Percentiles rank a stretch among this genome's conserved stretches.
Conservation (phyloP, 2,329 filamentous ascomycete species). For the Lasiodiplodia hormozganensis region DNA sequence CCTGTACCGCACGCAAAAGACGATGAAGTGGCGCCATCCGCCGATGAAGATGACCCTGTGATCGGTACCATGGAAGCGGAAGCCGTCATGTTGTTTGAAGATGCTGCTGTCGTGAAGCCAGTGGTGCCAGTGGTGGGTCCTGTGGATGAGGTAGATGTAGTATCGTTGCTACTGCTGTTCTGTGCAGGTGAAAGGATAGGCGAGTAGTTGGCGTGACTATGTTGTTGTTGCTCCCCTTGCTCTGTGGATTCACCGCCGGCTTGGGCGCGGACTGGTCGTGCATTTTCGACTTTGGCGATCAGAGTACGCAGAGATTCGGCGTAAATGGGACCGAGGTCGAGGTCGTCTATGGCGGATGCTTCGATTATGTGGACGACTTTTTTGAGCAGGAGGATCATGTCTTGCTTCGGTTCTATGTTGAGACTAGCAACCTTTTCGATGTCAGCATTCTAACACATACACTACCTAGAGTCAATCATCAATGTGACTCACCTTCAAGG, state of each 20-base stretch:
- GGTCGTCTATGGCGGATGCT: slow-evolving; percentile 17
- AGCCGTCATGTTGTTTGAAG: background rate
- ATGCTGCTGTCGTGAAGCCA: background rate
- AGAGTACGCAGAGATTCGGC: slow-evolving; percentile 17
- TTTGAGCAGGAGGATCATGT: slow-evolving; percentile 18
- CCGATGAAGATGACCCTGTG: background rate
- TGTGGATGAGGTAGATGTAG: background rate
- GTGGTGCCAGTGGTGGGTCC: background rate
- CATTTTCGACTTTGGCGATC: slow-evolving; percentile 17
- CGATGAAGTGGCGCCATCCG: background rate
- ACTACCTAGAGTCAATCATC: background rate
- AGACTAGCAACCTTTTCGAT: slow-evolving; percentile 6
- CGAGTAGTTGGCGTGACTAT: background rate
- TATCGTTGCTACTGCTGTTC: background rate
- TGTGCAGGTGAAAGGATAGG: background rate
- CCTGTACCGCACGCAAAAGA: background rate
- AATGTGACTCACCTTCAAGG: slow-evolving; percentile 3
- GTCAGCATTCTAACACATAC: background rate
- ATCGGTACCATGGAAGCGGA: background rate
- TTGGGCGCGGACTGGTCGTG: background rate
- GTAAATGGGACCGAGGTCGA: slow-evolving; percentile 22
- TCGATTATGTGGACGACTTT: slow-evolving; percentile 23
- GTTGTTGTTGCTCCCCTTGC: background rate
- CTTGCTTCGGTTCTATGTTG: slow-evolving; percentile 17
- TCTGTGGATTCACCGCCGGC: background rate